Evolutionary conservation across 306 rosid genomes (phyloP).

Genomic region (Senna siamea): DNA sequence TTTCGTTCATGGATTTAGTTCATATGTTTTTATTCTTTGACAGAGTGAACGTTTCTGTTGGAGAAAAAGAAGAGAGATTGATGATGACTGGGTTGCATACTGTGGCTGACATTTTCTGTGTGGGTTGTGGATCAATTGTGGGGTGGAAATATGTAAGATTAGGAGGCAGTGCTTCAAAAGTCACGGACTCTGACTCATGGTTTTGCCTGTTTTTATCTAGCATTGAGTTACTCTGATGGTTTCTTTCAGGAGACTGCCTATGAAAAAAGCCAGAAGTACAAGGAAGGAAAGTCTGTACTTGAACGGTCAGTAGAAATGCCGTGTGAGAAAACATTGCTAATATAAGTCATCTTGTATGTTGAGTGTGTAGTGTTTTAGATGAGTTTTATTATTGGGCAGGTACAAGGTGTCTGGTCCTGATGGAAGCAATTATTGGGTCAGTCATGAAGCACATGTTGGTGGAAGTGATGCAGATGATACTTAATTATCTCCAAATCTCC

Average conservation of each 20-base stretch:
- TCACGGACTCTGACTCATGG: conserved; percentile 8
- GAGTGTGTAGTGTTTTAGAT: conserved; percentile 27
- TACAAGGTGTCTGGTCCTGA: conserved; percentile 83
- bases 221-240: conserved; percentile 47
- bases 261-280: conserved; percentile 74
- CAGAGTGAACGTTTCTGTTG: conserved; percentile 76
- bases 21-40: conserved; percentile 39
- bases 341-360: conserved; percentile 14
- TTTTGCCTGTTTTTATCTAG: conserved; percentile 29
- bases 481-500: conserved; percentile 42
- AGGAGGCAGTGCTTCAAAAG: conserved; percentile 29
- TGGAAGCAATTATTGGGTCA: conserved; percentile 79
- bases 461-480: conserved; percentile 96
- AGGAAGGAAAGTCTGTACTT: conserved; percentile 76
- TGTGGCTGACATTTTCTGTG: conserved; percentile 94
- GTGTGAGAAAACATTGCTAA: conserved; percentile 36
- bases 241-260: conserved; percentile 70
- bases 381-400: conserved; percentile 61
- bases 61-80: conserved; percentile 74
- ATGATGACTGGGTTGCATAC: conserved; percentile 95
- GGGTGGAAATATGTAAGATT: conserved; percentile 98
- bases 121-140: conserved; percentile 93
- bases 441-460: conserved; percentile 74
- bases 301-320: conserved; percentile 69
- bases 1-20: conserved; percentile 20